These are phyloP conservation scores for Aphanomyces cochlioides DNA, from an alignment of 352 stramenopile species.

Conservation along the genomic window DNA sequence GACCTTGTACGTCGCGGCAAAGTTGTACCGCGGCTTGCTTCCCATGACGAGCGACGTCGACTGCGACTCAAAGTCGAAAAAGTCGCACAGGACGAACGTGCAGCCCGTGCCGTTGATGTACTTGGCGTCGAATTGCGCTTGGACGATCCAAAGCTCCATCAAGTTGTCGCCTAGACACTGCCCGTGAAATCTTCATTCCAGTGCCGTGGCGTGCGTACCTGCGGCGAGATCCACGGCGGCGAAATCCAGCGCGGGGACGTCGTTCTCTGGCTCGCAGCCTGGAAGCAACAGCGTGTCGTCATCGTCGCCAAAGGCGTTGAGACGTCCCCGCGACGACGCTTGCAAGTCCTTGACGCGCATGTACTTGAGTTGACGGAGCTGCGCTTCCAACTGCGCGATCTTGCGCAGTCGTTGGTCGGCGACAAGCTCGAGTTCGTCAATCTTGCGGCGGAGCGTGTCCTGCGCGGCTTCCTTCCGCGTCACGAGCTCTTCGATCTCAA, in stretches of 20 bases:
- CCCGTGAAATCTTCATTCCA: background rate
- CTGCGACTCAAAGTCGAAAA: slow-evolving; percentile 94
- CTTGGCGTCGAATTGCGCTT: slow-evolving; percentile 61
- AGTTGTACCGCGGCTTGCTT: slow-evolving; percentile 82
- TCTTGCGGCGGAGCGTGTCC: slow-evolving; percentile 63
- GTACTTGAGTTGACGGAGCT: slow-evolving; percentile 85
- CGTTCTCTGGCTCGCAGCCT: slow-evolving; percentile 29
- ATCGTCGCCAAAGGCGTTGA: slow-evolving; percentile 3
- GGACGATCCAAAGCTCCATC: slow-evolving; percentile 85
- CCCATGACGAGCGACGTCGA: slow-evolving; percentile 84
- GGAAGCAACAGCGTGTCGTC: slow-evolving; percentile 26
- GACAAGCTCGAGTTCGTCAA: slow-evolving; percentile 83
- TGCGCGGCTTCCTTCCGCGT: slow-evolving; percentile 65
- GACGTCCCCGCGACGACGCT: no score
- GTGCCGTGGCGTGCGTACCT: background rate
- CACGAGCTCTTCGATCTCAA: slow-evolving; percentile 88
- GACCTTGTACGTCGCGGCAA: slow-evolving; percentile 86
- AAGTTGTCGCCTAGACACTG: slow-evolving; percentile 80
- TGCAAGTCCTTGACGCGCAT: slow-evolving; percentile 37
- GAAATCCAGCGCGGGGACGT: background rate
- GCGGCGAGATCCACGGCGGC: slow-evolving; percentile 8
- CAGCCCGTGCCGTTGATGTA: slow-evolving; percentile 67
- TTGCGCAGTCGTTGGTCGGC: slow-evolving; percentile 75
- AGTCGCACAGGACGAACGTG: slow-evolving; percentile 91
- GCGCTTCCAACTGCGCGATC: slow-evolving; percentile 81